A percentile compares a stretch with the other conserved stretches of the same genome.
Evolutionary conservation across 129 eudicot species (phyloP).

Genomic region (Rutidosis leptorrhynchoides): DNA sequence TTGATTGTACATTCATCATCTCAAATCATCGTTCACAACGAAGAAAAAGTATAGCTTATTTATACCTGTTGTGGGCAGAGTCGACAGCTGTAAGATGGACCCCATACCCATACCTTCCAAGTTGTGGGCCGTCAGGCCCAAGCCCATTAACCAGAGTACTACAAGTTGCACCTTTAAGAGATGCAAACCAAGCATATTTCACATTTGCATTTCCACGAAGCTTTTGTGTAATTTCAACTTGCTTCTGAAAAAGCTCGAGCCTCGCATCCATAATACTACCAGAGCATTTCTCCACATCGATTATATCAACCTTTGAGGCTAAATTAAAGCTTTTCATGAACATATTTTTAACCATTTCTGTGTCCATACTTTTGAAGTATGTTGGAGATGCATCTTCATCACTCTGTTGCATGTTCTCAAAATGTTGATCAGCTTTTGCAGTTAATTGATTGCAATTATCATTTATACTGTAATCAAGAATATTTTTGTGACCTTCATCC

Average conservation of each 20-base stretch:
- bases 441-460: constrained; percentile 30
- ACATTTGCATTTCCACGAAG: constrained; percentile 55
- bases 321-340: constrained; percentile 32
- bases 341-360: constrained; percentile 45
- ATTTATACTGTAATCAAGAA: constrained; percentile 8
- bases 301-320: constrained; percentile 22
- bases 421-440: constrained; percentile 26
- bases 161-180: constrained; percentile 34
- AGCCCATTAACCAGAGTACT: constrained; percentile 44
- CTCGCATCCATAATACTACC: constrained; percentile 37
- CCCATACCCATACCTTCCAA: constrained; percentile 52
- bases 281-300: constrained; percentile 27
- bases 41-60: constrained; percentile 11
- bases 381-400: constrained; percentile 24
- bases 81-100: constrained; percentile 50
- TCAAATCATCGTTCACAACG: neutral
- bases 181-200: constrained; percentile 51
- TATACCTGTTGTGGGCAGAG: constrained; percentile 44
- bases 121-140: constrained; percentile 40
- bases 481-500: constrained; percentile 10
- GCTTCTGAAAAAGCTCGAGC: constrained; percentile 55
- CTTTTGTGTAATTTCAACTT: constrained; percentile 51
- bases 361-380: constrained; percentile 15
- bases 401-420: constrained; percentile 33
- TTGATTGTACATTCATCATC: constrained; percentile 9